Evolutionary conservation across 495 filamentous ascomycete genomes (phyloP), one percentile per base, ranked within the genome.

Genomic region (Acidiella bohemica): DNA sequence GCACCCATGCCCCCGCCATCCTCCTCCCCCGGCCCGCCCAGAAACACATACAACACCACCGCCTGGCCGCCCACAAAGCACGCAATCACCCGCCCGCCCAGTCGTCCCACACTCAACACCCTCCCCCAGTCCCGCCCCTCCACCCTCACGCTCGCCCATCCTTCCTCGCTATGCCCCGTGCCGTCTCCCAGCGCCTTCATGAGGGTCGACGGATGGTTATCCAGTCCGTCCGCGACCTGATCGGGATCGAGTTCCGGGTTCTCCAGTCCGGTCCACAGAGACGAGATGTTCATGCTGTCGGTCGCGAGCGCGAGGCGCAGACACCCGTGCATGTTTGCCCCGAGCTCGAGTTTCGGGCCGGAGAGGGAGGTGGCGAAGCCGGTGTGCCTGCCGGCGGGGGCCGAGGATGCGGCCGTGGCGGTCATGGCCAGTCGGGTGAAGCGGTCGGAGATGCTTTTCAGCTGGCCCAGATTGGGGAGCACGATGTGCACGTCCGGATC

Each of bases 401-500:
- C 5, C 6, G 33, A 37, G n/a, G n/a, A n/a, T 27, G 25, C 25
- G 25, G 25, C 7, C 31, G 46, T 53, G 59, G 42, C 31, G 67
- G 66, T 37, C 13, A 59, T 7, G 6, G 75, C 76, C 0, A 95
- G 70, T 47, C 82, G 87, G 30, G 84, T 95, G 63, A 94, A 93
- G 28, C 90, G 79, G 58, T 97, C 90, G 5, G 80, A 85, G 43
- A 96, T 88, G 40, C 75, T 75, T 49, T 95, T 94, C 36, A 97
- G 62, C 47, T 92, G 84, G 5, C 79, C 54, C 3, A 97, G 63
- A 0, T 80, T 74, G 0, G 90, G 90, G 0, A 97, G 73, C 25
- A 83, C 72, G 59, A 97, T 88, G 61, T 96, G 81, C 1, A 93
- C 86, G 54, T 97, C 88, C 29, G 88, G 85, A 51, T 95, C 86